A percentile compares a stretch with the other conserved stretches of the same genome.
These are phyloP conservation scores for Arthrobotrys entomopaga DNA, from an alignment of 2,329 filamentous ascomycete genomes.

Conservation along the genomic window DNA sequence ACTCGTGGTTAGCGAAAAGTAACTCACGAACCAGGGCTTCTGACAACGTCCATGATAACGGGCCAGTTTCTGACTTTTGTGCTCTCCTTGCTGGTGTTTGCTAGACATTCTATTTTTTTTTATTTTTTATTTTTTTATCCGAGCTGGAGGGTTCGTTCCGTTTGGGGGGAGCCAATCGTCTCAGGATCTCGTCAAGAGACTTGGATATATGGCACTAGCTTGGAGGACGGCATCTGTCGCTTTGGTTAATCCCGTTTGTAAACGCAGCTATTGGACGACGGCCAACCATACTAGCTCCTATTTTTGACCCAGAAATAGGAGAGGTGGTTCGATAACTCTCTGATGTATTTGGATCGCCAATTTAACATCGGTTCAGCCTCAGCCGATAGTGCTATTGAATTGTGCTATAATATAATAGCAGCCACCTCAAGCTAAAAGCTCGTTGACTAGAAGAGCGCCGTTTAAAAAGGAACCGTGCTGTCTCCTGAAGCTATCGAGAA, in stretches of 20 bases:
- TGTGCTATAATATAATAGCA: too few species aligned
- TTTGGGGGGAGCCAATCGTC: slow-evolving; percentile 36
- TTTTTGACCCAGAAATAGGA: slow-evolving; percentile 33
- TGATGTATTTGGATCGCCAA: not conserved
- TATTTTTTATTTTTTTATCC: slow-evolving; percentile 25
- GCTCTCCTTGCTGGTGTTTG: slow-evolving; percentile 4
- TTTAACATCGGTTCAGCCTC: slow-evolving; percentile 29
- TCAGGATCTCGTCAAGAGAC: slow-evolving; percentile 30
- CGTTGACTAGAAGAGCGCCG: not conserved
- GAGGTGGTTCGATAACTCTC: slow-evolving; percentile 28
- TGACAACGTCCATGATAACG: not conserved
- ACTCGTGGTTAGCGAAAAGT: slow-evolving; percentile 25
- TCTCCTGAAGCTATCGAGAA: slow-evolving; percentile 13
- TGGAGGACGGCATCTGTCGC: slow-evolving; percentile 17
- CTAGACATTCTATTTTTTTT: not conserved
- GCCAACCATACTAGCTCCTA: slow-evolving; percentile 28
- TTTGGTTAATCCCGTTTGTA: slow-evolving; percentile 46
- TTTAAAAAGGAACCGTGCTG: slow-evolving; percentile 14
- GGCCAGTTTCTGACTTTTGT: too few species aligned
- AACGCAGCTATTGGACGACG: slow-evolving; percentile 33
- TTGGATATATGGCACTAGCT: slow-evolving; percentile 20
- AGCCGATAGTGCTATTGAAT: slow-evolving; percentile 9
- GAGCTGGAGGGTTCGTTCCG: slow-evolving; percentile 40
- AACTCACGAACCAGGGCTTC: slow-evolving; percentile 24
- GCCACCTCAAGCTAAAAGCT: not conserved